Percentiles rank a stretch among this genome's conserved stretches.
Evolutionary conservation across 78 protist species (phyloP).

Genomic region (Cavenderia fasciculata): DNA sequence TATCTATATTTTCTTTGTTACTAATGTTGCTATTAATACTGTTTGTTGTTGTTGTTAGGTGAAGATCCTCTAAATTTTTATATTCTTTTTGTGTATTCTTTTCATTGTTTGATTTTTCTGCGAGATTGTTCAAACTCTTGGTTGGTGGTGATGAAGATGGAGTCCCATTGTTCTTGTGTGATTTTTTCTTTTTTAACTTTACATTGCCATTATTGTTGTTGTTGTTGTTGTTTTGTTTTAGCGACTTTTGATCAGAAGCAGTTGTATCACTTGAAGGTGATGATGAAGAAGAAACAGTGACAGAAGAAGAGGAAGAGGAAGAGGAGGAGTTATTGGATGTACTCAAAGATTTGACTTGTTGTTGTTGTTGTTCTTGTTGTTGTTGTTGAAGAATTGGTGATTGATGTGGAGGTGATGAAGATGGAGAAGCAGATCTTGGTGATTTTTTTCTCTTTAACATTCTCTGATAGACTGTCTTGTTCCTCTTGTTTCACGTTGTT

Average conservation of each 20-base stretch:
- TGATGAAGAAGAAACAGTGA: neutral
- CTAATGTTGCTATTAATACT: neutral
- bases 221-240: constrained; percentile 1
- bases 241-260: neutral
- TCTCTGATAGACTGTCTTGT: too few species aligned
- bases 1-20: too few species aligned
- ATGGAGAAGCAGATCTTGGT: constrained; percentile 13
- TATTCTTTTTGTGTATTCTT: too few species aligned
- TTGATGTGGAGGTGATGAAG: neutral
- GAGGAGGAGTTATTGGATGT: too few species aligned
- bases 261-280: neutral
- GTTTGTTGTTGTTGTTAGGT: neutral
- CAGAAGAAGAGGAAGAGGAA: too few species aligned
- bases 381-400: neutral
- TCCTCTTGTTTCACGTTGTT: too few species aligned
- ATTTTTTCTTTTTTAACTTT: neutral
- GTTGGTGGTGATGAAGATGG: too few species aligned
- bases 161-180: too few species aligned
- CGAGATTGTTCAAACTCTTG: too few species aligned
- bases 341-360: neutral
- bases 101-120: too few species aligned
- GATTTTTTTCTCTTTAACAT: constrained; percentile 16
- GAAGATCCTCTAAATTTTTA: too few species aligned
- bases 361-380: neutral
- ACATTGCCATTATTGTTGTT: neutral